These are phyloP conservation scores for Pelargonium citronellum DNA, from an alignment of 441 rosid species.

Conservation along the genomic window DNA sequence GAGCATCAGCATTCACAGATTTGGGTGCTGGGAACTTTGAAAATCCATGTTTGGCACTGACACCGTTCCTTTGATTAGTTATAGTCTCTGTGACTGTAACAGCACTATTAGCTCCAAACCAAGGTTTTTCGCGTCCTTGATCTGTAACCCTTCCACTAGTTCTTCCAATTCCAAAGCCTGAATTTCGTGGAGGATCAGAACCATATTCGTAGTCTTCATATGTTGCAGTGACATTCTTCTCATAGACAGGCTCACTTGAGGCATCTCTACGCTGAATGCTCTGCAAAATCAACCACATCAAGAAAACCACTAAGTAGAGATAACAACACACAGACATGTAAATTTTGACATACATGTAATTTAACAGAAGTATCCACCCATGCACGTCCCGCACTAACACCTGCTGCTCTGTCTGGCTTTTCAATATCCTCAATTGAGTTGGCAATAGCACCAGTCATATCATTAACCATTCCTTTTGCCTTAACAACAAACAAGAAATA, in stretches of 20 bases:
- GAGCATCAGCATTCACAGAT: constrained; percentile 36
- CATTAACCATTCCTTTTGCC: constrained; percentile 54
- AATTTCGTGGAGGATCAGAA: constrained; percentile 49
- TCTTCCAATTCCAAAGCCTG: constrained; percentile 54
- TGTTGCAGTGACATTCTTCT: constrained; percentile 39
- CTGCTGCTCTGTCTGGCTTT: constrained; percentile 49
- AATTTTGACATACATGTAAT: constrained; percentile 38
- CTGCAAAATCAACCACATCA: constrained; percentile 25
- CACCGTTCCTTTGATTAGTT: constrained; percentile 60
- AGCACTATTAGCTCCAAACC: constrained; percentile 48
- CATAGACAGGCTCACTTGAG: constrained; percentile 43
- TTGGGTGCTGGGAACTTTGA: constrained; percentile 43
- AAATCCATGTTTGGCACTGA: constrained; percentile 44
- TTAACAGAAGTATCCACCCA: constrained; percentile 53
- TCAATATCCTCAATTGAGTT: constrained; percentile 49
- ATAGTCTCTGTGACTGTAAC: constrained; percentile 36
- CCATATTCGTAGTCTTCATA: constrained; percentile 56
- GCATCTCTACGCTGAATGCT: constrained; percentile 49
- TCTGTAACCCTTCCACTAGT: constrained; percentile 43
- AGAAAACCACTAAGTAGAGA: background rate
- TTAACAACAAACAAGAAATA: constrained; percentile 27
- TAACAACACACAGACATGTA: background rate
- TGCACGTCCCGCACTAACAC: constrained; percentile 33
- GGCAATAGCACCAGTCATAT: constrained; percentile 40
- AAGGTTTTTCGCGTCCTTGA: constrained; percentile 52